These are phyloP conservation scores for Coprinopsis cinerea DNA, from an alignment of 768 basidiomycete species.

Conservation along the genomic window DNA sequence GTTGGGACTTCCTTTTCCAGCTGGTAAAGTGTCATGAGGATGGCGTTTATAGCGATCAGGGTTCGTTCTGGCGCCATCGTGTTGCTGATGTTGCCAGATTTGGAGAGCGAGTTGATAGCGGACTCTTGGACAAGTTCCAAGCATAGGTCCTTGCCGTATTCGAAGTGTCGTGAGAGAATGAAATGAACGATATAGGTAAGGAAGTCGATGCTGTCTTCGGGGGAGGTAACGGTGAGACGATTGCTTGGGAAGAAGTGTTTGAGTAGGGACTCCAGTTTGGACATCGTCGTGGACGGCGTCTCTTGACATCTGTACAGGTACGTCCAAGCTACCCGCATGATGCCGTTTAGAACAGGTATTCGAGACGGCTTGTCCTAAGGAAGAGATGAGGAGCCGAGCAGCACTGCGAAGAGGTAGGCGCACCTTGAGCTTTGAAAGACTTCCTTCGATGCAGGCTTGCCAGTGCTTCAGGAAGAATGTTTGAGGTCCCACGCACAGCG, in stretches of 20 bases:
- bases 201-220: constrained; percentile 72
- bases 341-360: constrained; percentile 70
- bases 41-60: constrained; percentile 69
- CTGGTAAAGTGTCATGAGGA: constrained; percentile 62
- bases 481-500: constrained; percentile 83
- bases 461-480: constrained; percentile 82
- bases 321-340: constrained; percentile 84
- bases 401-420: not conserved
- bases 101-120: constrained; percentile 35
- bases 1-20: constrained; percentile 65
- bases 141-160: constrained; percentile 78
- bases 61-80: constrained; percentile 66
- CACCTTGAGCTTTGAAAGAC: constrained; percentile 79
- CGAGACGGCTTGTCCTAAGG: constrained; percentile 72
- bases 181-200: constrained; percentile 80
- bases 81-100: constrained; percentile 33
- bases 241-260: constrained; percentile 78
- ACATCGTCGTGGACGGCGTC: constrained; percentile 70
- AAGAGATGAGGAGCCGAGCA: constrained; percentile 5
- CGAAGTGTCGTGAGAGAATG: constrained; percentile 75
- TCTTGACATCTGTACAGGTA: constrained; percentile 94
- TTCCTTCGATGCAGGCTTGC: constrained; percentile 65
- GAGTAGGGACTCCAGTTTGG: constrained; percentile 68
- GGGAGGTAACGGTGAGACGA: constrained; percentile 50
- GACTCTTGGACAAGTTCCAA: constrained; percentile 76